Evolutionary conservation across 1,284 basidiomycete genomes (phyloP).

Genomic region (Porogramme epimiltina): DNA sequence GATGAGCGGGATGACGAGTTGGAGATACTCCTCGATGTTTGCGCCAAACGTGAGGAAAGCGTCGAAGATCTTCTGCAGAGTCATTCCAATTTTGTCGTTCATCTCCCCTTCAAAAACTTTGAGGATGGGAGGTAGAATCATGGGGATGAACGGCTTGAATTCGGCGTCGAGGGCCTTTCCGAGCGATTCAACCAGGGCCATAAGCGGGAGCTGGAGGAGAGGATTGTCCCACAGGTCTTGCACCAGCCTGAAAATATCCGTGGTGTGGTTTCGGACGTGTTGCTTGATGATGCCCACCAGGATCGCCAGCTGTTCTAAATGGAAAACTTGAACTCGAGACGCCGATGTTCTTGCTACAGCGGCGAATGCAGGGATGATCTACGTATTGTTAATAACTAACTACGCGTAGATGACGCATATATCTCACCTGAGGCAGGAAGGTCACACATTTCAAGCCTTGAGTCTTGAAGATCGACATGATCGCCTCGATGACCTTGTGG

Average conservation of each 20-base stretch:
- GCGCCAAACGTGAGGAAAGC: conserved; percentile 95
- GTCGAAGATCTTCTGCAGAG: conserved; percentile 91
- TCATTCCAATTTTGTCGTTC: conserved; percentile 75
- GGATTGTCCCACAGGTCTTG: conserved; percentile 90
- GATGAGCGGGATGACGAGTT: conserved; percentile 95
- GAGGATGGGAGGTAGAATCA: conserved; percentile 88
- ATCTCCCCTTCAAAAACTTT: conserved; percentile 90
- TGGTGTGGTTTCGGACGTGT: conserved; percentile 92
- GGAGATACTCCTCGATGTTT: conserved; percentile 97
- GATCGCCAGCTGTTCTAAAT: conserved; percentile 95
- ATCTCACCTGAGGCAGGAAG: conserved; percentile 86
- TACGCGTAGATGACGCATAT: background rate
- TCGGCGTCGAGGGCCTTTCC: conserved; percentile 96
- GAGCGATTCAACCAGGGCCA: conserved; percentile 93
- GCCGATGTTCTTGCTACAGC: conserved; percentile 84
- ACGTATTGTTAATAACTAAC: conserved; percentile 7
- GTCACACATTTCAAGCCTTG: conserved; percentile 96
- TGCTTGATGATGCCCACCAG: conserved; percentile 97
- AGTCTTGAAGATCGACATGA: conserved; percentile 99
- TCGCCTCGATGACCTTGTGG: conserved; percentile 94
- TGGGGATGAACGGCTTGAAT: conserved; percentile 97
- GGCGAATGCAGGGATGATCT: conserved; percentile 98
- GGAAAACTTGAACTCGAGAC: conserved; percentile 88
- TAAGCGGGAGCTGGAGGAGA: conserved; percentile 89
- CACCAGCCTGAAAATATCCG: conserved; percentile 81